Evolutionary conservation across 768 basidiomycete genomes (phyloP).

Genomic region (Lactarius hengduanensis): DNA sequence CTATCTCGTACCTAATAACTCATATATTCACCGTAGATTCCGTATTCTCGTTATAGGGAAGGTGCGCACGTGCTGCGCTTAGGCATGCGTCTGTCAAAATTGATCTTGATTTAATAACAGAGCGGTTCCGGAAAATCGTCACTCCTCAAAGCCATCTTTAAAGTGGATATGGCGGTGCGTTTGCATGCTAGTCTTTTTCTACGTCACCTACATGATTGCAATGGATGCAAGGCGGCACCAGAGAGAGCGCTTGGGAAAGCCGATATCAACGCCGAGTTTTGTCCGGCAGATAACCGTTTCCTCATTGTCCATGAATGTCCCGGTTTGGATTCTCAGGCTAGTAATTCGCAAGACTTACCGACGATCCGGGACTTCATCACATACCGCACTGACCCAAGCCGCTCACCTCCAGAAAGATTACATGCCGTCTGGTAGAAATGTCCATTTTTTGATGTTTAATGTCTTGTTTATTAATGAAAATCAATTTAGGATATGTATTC

Average conservation of each 20-base stretch:
- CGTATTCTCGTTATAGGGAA: slow-evolving; percentile 15
- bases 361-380: not conserved
- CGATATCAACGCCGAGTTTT: slow-evolving; percentile 4
- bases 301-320: slow-evolving; percentile 15
- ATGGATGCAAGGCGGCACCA: not conserved
- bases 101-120: not conserved
- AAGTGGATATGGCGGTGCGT: slow-evolving; percentile 10
- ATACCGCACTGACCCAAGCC: not conserved
- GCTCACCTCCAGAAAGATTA: not conserved
- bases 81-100: not conserved
- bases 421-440: slow-evolving; percentile 15
- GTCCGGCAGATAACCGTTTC: not conserved
- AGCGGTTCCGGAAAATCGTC: slow-evolving; percentile 14
- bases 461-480: not conserved
- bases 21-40: not conserved
- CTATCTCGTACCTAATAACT: no score
- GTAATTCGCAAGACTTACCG: not conserved
- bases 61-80: not conserved
- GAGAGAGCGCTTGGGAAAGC: not conserved
- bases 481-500: not conserved
- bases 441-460: not conserved
- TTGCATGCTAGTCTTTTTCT: not conserved
- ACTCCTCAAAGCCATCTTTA: slow-evolving; percentile 7
- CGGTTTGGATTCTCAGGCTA: not conserved
- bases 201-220: not conserved